Conservation (phyloP, 805 yeast genomes). For the Lipomyces chichibuensis region DNA sequence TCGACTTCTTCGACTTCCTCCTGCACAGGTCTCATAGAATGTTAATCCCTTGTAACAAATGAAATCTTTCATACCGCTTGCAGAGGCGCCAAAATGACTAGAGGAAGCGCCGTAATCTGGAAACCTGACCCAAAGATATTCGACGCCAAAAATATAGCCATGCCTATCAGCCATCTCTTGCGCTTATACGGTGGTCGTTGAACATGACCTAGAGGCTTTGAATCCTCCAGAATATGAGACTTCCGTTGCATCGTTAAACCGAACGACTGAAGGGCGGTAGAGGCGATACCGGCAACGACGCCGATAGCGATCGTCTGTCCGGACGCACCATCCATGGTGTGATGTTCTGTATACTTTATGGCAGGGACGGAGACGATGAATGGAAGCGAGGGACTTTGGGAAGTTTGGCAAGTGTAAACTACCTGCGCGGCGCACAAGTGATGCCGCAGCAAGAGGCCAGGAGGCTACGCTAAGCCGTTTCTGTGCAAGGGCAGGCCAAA, state of each 20-base stretch:
- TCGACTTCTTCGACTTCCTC: background rate
- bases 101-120: constrained; percentile 81
- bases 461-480: background rate
- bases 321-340: constrained; percentile 34
- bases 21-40: background rate
- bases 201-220: constrained; percentile 38
- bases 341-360: background rate
- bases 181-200: constrained; percentile 47
- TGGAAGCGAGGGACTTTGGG: background rate
- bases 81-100: constrained; percentile 76
- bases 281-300: constrained; percentile 54
- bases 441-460: background rate
- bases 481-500: background rate
- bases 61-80: constrained; percentile 59
- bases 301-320: constrained; percentile 40
- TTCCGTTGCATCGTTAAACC: constrained; percentile 83
- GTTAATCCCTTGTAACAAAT: background rate
- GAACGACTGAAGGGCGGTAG: constrained; percentile 77
- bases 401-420: background rate
- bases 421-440: background rate
- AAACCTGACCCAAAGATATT: constrained; percentile 80
- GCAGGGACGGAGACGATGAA: background rate
- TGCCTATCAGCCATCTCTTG: constrained; percentile 74
- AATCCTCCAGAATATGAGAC: constrained; percentile 60
- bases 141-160: constrained; percentile 67